Evolutionary conservation across 2,329 filamentous ascomycete genomes (phyloP).

Genomic region (Penicillium sp.): DNA sequence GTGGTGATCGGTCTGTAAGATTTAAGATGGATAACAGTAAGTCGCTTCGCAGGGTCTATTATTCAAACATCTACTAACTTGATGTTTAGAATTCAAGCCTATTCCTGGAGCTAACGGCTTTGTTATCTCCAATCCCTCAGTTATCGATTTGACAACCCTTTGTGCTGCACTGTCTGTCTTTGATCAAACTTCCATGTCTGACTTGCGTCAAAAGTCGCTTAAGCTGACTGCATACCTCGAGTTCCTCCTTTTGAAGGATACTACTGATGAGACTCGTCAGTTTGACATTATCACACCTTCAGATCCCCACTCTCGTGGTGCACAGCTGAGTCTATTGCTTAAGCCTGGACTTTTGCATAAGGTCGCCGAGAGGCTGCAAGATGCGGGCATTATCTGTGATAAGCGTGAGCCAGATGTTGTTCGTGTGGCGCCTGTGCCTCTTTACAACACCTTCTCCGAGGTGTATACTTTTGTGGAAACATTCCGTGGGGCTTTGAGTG

Average conservation of each 20-base stretch:
- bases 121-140: constrained; percentile 77
- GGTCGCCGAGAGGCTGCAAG: constrained; percentile 64
- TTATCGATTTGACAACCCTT: constrained; percentile 72
- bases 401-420: constrained; percentile 83
- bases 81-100: constrained; percentile 63
- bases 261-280: constrained; percentile 36
- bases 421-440: constrained; percentile 73
- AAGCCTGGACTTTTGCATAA: constrained; percentile 67
- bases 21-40: constrained; percentile 75
- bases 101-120: constrained; percentile 76
- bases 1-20: constrained; percentile 69
- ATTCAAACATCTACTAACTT: not conserved
- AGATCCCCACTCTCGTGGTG: constrained; percentile 66
- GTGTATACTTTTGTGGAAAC: constrained; percentile 57
- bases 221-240: constrained; percentile 75
- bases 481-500: constrained; percentile 31
- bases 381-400: constrained; percentile 74
- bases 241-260: constrained; percentile 54
- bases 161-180: constrained; percentile 72
- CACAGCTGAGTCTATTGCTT: constrained; percentile 76
- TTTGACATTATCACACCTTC: constrained; percentile 68
- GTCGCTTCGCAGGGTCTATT: constrained; percentile 1
- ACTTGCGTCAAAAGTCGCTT: constrained; percentile 68
- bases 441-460: constrained; percentile 80
- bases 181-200: constrained; percentile 65